A percentile compares a stretch with the other conserved stretches of the same genome.
Evolutionary conservation across 2,329 filamentous ascomycete genomes (phyloP).

Genomic region (Pseudogymnoascus sp.): DNA sequence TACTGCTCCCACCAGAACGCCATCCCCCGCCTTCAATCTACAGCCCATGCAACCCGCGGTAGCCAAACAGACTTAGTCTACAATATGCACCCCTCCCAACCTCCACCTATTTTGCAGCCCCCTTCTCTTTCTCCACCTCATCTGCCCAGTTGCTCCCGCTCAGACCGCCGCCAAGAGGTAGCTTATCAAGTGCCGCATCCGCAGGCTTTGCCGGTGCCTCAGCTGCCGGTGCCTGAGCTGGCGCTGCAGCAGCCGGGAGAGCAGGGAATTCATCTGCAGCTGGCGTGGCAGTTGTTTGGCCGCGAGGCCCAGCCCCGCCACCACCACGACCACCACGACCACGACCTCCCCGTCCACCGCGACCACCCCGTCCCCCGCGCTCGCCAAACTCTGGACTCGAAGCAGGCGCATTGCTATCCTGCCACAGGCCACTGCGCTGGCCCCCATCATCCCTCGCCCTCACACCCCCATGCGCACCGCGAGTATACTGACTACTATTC

Average conservation of each 20-base stretch:
- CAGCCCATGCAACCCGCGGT: conserved; percentile 21
- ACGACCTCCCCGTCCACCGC: conserved; percentile 17
- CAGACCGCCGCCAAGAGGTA: conserved; percentile 10
- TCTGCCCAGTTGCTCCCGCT: conserved; percentile 13
- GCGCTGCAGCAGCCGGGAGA: conserved; percentile 1
- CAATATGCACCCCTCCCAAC: conserved; percentile 6
- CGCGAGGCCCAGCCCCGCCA: background rate
- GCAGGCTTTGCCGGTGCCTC: background rate
- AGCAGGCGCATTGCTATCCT: conserved; percentile 13
- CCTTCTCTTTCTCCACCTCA: conserved; percentile 13
- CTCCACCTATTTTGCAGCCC: background rate
- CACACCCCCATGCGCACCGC: background rate
- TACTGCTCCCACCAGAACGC: background rate
- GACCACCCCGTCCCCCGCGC: conserved; percentile 13
- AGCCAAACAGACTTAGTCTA: background rate
- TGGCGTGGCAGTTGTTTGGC: conserved; percentile 1
- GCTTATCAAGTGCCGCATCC: background rate
- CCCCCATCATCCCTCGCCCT: conserved; percentile 10
- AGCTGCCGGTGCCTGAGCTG: background rate
- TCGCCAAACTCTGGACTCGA: conserved; percentile 15
- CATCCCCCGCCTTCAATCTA: conserved; percentile 15
- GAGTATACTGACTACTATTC: background rate
- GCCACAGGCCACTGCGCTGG: conserved; percentile 12
- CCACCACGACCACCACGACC: conserved; percentile 12
- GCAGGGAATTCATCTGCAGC: conserved; percentile 11